Percentiles rank a stretch among this genome's conserved stretches.
These are phyloP conservation scores for Neonothopanus nambi DNA, from an alignment of 1,284 basidiomycete genomes.

Conservation along the genomic window DNA sequence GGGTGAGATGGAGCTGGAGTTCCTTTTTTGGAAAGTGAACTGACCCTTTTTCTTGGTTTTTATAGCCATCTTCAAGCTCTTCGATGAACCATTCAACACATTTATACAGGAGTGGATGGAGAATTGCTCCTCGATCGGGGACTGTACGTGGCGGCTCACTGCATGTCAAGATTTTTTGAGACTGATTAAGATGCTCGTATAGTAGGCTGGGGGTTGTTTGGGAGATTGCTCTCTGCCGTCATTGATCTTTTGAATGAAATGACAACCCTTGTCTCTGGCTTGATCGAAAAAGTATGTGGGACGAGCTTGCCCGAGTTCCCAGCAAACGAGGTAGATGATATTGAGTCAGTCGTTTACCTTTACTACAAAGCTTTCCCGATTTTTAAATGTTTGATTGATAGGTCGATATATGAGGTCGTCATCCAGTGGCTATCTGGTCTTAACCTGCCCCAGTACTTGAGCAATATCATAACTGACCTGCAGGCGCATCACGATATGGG, in stretches of 20 bases:
- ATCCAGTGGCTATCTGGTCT: conserved; percentile 42
- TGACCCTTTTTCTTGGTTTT: too few species aligned
- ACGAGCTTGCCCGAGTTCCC: conserved; percentile 25
- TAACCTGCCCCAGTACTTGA: too few species aligned
- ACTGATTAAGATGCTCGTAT: too few species aligned
- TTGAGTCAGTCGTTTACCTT: too few species aligned
- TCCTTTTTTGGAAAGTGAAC: too few species aligned
- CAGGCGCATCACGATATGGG: conserved; percentile 49
- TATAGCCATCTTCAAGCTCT: conserved; percentile 52
- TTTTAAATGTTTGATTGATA: too few species aligned
- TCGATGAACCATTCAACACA: conserved; percentile 46
- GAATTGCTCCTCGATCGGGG: too few species aligned
- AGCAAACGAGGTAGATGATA: conserved; percentile 22
- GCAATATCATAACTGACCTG: conserved; percentile 45
- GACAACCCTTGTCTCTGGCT: conserved; percentile 19
- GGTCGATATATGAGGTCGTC: conserved; percentile 40
- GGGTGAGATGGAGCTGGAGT: too few species aligned
- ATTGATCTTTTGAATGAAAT: conserved; percentile 42
- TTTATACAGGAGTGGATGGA: conserved; percentile 57
- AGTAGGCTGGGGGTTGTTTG: too few species aligned
- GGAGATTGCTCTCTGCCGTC: conserved; percentile 44
- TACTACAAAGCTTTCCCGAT: too few species aligned
- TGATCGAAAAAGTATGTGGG: conserved; percentile 30
- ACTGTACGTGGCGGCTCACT: too few species aligned
- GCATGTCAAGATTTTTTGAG: too few species aligned